Conservation (phyloP, 2,329 filamentous ascomycete species). For the Ophiostoma montium region DNA sequence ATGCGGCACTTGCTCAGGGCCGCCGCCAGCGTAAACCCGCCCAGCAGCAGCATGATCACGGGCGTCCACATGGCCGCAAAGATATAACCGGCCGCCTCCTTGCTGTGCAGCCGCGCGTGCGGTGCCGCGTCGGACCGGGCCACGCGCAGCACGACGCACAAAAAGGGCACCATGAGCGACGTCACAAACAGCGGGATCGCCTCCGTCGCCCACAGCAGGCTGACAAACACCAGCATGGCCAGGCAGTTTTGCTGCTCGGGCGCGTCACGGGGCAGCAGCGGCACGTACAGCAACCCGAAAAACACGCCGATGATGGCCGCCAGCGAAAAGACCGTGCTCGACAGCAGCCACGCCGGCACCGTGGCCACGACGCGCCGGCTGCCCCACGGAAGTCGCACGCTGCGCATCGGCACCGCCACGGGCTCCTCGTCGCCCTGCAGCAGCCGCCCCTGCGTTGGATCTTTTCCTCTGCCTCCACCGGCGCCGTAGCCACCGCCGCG, state of each 20-base stretch:
- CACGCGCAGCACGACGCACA: slow-evolving; percentile 75
- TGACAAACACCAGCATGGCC: slow-evolving; percentile 86
- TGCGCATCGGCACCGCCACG: slow-evolving; percentile 7
- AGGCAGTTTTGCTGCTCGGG: slow-evolving; percentile 92
- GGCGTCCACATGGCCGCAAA: slow-evolving; percentile 98
- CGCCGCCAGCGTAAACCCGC: slow-evolving; percentile 90
- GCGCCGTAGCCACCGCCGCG: neutral
- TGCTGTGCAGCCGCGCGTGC: slow-evolving; percentile 58
- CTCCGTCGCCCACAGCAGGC: slow-evolving; percentile 93
- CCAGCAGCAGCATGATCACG: slow-evolving; percentile 93
- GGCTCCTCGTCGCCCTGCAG: slow-evolving; percentile 76
- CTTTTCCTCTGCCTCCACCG: slow-evolving; percentile 18
- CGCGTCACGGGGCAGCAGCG: slow-evolving; percentile 62
- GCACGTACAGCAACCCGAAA: slow-evolving; percentile 55
- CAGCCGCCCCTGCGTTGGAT: slow-evolving; percentile 51
- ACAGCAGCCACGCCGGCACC: slow-evolving; percentile 72
- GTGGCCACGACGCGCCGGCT: slow-evolving; percentile 27
- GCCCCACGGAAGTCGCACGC: slow-evolving; percentile 54
- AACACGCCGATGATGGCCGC: slow-evolving; percentile 61
- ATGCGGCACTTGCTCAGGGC: slow-evolving; percentile 96
- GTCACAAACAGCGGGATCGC: slow-evolving; percentile 96
- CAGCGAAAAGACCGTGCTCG: slow-evolving; percentile 65
- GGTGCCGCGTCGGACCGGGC: slow-evolving; percentile 61
- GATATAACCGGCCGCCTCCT: slow-evolving; percentile 67
- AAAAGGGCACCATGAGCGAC: slow-evolving; percentile 81